Base-by-base conservation (phyloP, 108 stramenopile species). In the Pseudonitzschia pungens region DNA sequence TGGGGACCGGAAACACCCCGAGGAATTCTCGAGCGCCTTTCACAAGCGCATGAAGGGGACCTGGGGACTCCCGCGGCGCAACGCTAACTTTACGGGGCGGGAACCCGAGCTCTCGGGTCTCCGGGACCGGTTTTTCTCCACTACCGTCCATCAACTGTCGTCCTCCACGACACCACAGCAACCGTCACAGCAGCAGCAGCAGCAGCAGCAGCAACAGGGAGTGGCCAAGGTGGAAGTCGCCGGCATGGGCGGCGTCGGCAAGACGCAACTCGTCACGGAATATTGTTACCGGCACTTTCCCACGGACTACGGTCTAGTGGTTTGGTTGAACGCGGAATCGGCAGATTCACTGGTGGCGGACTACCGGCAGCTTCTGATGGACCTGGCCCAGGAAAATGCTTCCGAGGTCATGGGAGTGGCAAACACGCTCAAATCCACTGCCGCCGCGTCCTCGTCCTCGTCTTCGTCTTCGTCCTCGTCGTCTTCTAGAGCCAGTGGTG, bases 1-100 rank as follows among this genome's bases (percentile, higher is more conserved):
- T 70, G 80, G 59, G 7, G 86, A 89, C 58, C 69, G 88, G 33
- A 50, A 78, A 9, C 88, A 89, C 56, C 88, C 88, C 0, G 88
- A 89, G 51, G 88, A 89, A 43, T 89, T 89, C 77, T 82, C 86
- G n/a, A 64, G 68, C n/a, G 80, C 82, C 26, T 87, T 89, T 62
- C 62, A 65, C 0, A 43, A 48, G 24, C 44, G 72, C 18, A 73
- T 73, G 72, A 73, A 73, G 48, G 88, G 88, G 11, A 81, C 77
- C 14, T 89, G 88, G 88, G 72, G 73, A 1, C 64, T 86, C 26
- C 88, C 88, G 12, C 51, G 77, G 29, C 70, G 88, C 0, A 89
- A 89, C 69, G 54, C 68, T 22, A 76, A 77, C 29, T 89, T 89
- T 56, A 85, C 84, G 5, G 88, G 86, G 16, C 44, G 88, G 53